A percentile compares a stretch with the other conserved stretches of the same genome.
Evolutionary conservation across 2,329 filamentous ascomycete genomes (phyloP).

Genomic region (Fusarium sororula): DNA sequence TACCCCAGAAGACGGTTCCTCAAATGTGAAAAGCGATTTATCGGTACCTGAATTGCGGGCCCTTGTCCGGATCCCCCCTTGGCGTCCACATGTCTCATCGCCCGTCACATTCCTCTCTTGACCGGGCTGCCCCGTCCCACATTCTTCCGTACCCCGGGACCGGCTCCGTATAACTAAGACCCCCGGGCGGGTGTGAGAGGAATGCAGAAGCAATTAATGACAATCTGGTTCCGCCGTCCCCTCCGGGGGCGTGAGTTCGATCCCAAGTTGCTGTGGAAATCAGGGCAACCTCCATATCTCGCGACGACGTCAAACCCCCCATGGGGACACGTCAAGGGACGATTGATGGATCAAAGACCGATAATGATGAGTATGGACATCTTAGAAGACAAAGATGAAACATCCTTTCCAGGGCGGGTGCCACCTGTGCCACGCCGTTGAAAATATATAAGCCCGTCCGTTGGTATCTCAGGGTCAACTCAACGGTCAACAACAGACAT

Average conservation of each 20-base stretch:
- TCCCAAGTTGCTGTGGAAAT: conserved; percentile 33
- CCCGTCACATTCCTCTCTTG: conserved; percentile 37
- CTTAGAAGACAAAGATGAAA: conserved; percentile 18
- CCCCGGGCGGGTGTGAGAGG: conserved; percentile 30
- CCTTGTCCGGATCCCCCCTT: conserved; percentile 11
- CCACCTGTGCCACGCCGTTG: conserved; percentile 21
- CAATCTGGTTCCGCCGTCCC: conserved; percentile 5
- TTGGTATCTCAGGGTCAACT: conserved; percentile 33
- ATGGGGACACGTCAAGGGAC: conserved; percentile 12
- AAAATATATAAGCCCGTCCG: conserved; percentile 33
- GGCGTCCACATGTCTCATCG: conserved; percentile 28
- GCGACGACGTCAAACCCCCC: conserved; percentile 16
- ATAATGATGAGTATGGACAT: conserved; percentile 17
- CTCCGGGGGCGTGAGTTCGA: conserved; percentile 4
- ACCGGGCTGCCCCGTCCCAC: conserved; percentile 30
- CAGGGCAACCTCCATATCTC: conserved; percentile 27
- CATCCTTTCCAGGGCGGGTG: conserved; percentile 22
- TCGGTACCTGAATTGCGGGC: conserved; percentile 13
- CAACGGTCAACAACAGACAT: conserved; percentile 18
- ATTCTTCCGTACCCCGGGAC: conserved; percentile 36
- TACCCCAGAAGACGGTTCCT: conserved; percentile 26
- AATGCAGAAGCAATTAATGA: conserved; percentile 36
- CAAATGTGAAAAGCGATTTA: conserved; percentile 11
- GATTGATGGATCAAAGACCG: conserved; percentile 9
- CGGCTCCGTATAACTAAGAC: conserved; percentile 31